Percentiles rank a stretch among this genome's conserved stretches.
These are phyloP conservation scores for Lolium rigidum DNA, from an alignment of 176 grass and related monocot genomes.

Conservation along the genomic window DNA sequence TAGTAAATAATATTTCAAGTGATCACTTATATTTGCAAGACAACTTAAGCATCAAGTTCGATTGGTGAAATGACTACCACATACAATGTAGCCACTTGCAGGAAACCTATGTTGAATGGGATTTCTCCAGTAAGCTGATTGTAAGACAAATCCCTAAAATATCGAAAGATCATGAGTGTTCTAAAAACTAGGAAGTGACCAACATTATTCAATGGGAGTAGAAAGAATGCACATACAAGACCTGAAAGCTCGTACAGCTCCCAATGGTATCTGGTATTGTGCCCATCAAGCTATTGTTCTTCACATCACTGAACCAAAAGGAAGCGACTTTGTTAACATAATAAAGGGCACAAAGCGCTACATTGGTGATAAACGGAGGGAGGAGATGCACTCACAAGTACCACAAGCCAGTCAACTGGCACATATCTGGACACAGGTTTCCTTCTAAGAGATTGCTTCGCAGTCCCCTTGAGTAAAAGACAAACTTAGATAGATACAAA, in stretches of 20 bases:
- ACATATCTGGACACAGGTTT: slow-evolving; percentile 85
- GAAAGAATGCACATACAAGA: slow-evolving; percentile 79
- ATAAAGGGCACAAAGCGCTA: neutral
- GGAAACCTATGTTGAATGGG: slow-evolving; percentile 97
- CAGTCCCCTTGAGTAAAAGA: slow-evolving; percentile 62
- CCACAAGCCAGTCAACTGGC: slow-evolving; percentile 97
- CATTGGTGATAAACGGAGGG: neutral
- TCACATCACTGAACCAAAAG: slow-evolving; percentile 71
- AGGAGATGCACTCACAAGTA: slow-evolving; percentile 75
- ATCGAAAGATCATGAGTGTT: slow-evolving; percentile 25
- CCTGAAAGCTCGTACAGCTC: slow-evolving; percentile 97
- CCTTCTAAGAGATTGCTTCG: slow-evolving; percentile 88
- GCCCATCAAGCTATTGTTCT: slow-evolving; percentile 95
- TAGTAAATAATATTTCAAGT: slow-evolving; percentile 8
- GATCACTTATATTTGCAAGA: neutral
- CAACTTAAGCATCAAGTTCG: neutral
- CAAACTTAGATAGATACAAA: slow-evolving; percentile 30
- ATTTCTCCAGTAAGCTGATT: slow-evolving; percentile 86
- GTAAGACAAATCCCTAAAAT: slow-evolving; percentile 95
- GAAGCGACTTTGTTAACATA: slow-evolving; percentile 19
- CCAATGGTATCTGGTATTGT: slow-evolving; percentile 85
- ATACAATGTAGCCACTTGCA: slow-evolving; percentile 99
- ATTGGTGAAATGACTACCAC: slow-evolving; percentile 27
- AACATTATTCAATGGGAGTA: neutral
- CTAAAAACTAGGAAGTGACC: neutral